A percentile compares a stretch with the other conserved stretches of the same genome.
Evolutionary conservation across 495 filamentous ascomycete genomes (phyloP).

Genomic region (Coniosporium apollinis): DNA sequence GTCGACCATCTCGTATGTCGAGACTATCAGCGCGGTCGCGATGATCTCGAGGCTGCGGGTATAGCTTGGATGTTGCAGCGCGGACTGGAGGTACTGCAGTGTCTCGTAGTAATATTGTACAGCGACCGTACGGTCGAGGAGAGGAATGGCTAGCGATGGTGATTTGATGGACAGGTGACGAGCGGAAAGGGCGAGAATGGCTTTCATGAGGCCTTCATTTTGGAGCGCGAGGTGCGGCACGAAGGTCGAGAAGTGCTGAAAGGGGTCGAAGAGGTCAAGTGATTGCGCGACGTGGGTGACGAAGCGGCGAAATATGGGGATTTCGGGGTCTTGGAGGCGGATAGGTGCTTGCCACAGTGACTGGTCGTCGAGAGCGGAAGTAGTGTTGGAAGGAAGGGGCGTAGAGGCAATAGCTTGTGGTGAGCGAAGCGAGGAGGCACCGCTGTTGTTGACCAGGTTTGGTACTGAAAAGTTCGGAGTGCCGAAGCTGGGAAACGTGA

Average conservation of each 20-base stretch:
- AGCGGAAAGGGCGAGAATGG: constrained; percentile 17
- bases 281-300: constrained; percentile 6
- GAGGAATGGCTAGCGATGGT: not conserved
- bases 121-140: constrained; percentile 10
- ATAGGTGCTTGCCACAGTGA: constrained; percentile 8
- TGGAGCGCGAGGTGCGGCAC: constrained; percentile 16
- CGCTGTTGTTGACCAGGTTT: no score
- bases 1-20: constrained; percentile 20
- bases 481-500: no score
- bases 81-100: constrained; percentile 20
- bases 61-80: constrained; percentile 21
- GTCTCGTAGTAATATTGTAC: constrained; percentile 26
- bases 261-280: constrained; percentile 19
- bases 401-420: no score
- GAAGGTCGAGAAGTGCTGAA: constrained; percentile 16
- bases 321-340: constrained; percentile 7
- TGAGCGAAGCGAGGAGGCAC: no score
- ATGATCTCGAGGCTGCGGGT: constrained; percentile 20
- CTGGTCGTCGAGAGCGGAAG: no score
- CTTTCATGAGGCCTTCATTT: constrained; percentile 20
- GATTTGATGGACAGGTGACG: constrained; percentile 13
- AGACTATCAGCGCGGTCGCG: constrained; percentile 20
- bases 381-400: no score
- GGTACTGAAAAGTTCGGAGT: no score
- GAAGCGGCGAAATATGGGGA: constrained; percentile 7